Percentiles rank a stretch among this genome's conserved stretches.
Evolutionary conservation across 352 stramenopile genomes (phyloP).

Genomic region (Phytophthora boehmeriae): DNA sequence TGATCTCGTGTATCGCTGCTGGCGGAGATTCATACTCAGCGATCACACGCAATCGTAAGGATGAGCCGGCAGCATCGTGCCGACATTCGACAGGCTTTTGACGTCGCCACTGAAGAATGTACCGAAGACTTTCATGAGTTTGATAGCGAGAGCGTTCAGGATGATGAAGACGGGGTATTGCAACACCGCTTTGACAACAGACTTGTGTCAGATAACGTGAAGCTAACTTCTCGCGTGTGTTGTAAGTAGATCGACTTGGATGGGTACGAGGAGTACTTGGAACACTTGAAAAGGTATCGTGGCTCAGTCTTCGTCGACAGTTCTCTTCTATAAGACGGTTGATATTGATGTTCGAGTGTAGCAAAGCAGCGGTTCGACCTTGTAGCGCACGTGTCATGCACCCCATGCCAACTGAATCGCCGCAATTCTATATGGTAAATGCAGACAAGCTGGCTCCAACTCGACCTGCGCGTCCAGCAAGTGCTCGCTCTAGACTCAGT

Average conservation of each 20-base stretch:
- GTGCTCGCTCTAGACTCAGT: conserved; percentile 42
- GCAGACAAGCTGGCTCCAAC: conserved; percentile 35
- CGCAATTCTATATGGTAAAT: conserved; percentile 65
- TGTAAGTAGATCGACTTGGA: conserved; percentile 59
- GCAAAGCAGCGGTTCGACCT: conserved; percentile 43
- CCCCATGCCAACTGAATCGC: conserved; percentile 49
- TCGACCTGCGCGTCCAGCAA: conserved; percentile 43
- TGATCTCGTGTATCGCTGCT: conserved; percentile 2
- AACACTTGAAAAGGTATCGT: conserved; percentile 50
- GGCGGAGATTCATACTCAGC: not conserved
- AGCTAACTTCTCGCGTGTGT: conserved; percentile 2
- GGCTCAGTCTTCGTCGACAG: not conserved
- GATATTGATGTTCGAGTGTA: conserved; percentile 6
- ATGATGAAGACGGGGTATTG: conserved; percentile 29
- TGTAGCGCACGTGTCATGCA: conserved; percentile 43
- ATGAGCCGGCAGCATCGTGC: conserved; percentile 23
- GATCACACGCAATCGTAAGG: conserved; percentile 5
- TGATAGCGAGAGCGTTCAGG: conserved; percentile 2
- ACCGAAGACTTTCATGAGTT: conserved; percentile 2
- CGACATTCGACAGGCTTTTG: conserved; percentile 7
- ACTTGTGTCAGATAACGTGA: not conserved
- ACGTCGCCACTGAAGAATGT: not conserved
- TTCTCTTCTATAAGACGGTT: too few relatives aligned
- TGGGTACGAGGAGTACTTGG: conserved; percentile 63
- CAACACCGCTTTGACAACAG: not conserved